Conservation (phyloP, 371 early-diverging fungal species). For the Entomophthora muscae region DNA sequence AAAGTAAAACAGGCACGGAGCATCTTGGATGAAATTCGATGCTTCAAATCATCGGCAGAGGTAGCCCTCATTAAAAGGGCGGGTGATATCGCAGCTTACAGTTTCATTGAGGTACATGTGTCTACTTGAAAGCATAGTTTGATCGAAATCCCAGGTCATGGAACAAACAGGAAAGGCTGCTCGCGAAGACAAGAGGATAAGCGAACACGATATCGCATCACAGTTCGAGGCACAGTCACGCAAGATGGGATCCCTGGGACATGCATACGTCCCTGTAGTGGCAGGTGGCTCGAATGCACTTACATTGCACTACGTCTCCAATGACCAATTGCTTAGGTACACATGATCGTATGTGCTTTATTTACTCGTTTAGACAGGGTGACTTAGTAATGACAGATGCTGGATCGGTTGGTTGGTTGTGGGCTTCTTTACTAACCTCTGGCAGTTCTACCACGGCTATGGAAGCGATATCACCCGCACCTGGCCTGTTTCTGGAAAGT, state of each 20-base stretch:
- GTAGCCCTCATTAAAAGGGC: slow-evolving; percentile 59
- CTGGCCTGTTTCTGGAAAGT: slow-evolving; percentile 84
- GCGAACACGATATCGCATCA: slow-evolving; percentile 62
- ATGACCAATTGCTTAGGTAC: slow-evolving; percentile 46
- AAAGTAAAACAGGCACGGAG: slow-evolving; percentile 32
- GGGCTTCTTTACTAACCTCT: slow-evolving; percentile 1
- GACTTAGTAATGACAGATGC: slow-evolving; percentile 83
- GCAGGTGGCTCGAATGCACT: slow-evolving; percentile 83
- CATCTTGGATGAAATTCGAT: slow-evolving; percentile 47
- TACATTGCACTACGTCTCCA: slow-evolving; percentile 85
- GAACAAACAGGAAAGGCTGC: not conserved
- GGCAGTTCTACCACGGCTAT: slow-evolving; percentile 64
- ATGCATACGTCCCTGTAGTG: slow-evolving; percentile 93
- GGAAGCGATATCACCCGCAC: slow-evolving; percentile 87
- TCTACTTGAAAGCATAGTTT: not conserved
- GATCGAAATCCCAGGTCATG: not conserved
- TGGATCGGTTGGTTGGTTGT: slow-evolving; percentile 39
- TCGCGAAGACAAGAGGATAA: slow-evolving; percentile 16
- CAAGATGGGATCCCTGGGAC: slow-evolving; percentile 44
- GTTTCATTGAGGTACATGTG: slow-evolving; percentile 39
- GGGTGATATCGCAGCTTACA: slow-evolving; percentile 53
- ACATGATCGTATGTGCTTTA: not conserved
- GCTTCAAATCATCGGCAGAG: slow-evolving; percentile 60
- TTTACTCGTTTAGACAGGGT: slow-evolving; percentile 32
- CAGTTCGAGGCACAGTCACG: slow-evolving; percentile 58